Evolutionary conservation across 768 basidiomycete species (phyloP), one percentile per base, ranked within the genome.

Genomic region (Naganishia antarctica): DNA sequence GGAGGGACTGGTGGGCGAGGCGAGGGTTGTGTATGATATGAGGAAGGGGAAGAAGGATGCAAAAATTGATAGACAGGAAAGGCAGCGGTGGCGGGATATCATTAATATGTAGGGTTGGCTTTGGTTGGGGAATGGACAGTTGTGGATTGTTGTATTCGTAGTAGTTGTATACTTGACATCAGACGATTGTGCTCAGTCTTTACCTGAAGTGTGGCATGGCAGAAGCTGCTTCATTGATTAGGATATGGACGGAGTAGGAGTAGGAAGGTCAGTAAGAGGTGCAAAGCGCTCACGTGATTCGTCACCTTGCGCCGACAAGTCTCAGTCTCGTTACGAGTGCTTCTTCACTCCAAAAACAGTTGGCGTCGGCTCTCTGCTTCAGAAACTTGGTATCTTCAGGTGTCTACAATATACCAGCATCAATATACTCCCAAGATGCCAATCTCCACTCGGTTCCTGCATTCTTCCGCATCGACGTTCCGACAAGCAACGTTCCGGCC

Each of bases 21-120:
- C 43, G 21, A 57, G 26, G 21, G 53, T 57, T n/a, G 34, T 2
- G 37, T 43, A 32, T 1, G 66, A 63, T 21, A 59, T 21, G 47
- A 58, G 43, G 26, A 26, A 34, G 26, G 48, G 47, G 13, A 51
- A 61, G 43, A 47, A 47, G 49, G 61, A 59, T 47, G 66, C 25
- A 34, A 63, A 63, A 32, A n/a, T 51, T 23, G 66, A 67, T 37
- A 34, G 46, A 32, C n/a, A 60, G 25, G 66, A 67, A 31, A 63
- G 60, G 28, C 34, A 34, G 46, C 43, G 26, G 57, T 67, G 60
- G 66, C 45, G 40, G 28, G 61, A 50, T 31, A 41, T 60, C 25
- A 43, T 67, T 25, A 40, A 57, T 40, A 23, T 57, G 53, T 57
- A 57, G 37, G n/a, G n/a, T 9, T 2, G 26, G 48, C 48, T 6